phyloP scores from a whole-genome alignment of 2,329 filamentous ascomycete species.

The Didymella exigua region DNA sequence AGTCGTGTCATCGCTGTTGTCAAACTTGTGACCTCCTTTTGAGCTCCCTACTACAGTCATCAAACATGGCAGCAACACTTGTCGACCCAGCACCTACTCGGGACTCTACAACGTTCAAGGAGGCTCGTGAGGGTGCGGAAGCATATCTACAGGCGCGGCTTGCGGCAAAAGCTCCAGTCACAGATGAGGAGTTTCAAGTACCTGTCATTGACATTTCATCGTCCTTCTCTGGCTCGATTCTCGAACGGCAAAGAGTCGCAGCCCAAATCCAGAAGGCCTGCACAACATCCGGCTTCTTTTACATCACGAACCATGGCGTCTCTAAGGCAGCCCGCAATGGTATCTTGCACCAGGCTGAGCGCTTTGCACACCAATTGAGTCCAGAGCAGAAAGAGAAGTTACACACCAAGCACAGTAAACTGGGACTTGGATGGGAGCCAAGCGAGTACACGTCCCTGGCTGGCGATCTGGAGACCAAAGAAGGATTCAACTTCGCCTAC shows the following conservation, averaged over 20 bases:
- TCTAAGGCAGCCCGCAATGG: slow-evolving; percentile 30
- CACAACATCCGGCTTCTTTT: slow-evolving; percentile 51
- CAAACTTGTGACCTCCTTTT: not conserved
- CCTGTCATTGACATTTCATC: slow-evolving; percentile 48
- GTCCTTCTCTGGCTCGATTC: slow-evolving; percentile 43
- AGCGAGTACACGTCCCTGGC: slow-evolving; percentile 50
- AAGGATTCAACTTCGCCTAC: slow-evolving; percentile 53
- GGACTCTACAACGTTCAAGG: slow-evolving; percentile 28
- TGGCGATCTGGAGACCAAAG: slow-evolving; percentile 50
- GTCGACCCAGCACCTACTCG: not conserved
- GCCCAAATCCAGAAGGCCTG: slow-evolving; percentile 48
- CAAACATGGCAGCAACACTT: slow-evolving; percentile 7
- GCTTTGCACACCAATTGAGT: slow-evolving; percentile 44
- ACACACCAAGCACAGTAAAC: slow-evolving; percentile 48
- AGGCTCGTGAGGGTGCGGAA: slow-evolving; percentile 43
- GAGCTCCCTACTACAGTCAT: not conserved
- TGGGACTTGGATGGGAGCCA: slow-evolving; percentile 52
- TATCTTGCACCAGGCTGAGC: slow-evolving; percentile 47
- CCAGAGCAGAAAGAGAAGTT: slow-evolving; percentile 46
- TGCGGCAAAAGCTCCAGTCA: slow-evolving; percentile 14
- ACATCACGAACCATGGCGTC: slow-evolving; percentile 49
- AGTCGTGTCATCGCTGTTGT: not conserved
- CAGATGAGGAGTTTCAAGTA: slow-evolving; percentile 39
- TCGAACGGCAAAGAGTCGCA: slow-evolving; percentile 46
- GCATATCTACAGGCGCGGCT: slow-evolving; percentile 47